phyloP scores from a whole-genome alignment of 305 asterid species.

The Solanum aculeatissimum region DNA sequence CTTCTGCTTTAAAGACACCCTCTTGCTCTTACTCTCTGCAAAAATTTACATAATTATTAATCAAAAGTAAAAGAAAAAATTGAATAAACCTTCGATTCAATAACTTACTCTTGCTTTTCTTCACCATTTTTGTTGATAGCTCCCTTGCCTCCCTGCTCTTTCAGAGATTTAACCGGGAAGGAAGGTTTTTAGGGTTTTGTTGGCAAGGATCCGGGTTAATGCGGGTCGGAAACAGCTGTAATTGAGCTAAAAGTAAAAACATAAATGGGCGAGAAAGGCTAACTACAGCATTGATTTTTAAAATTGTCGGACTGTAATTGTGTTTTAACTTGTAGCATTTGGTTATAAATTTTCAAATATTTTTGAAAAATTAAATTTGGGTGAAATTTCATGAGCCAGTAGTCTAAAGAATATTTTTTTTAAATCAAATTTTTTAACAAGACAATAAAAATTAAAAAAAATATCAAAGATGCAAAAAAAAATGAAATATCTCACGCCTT shows the following conservation, averaged over 20 bases:
- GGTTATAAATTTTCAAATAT: not conserved
- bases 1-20: slow-evolving; percentile 73
- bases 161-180: not conserved
- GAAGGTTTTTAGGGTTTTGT: not conserved
- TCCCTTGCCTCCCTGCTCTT: not conserved
- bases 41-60: not conserved
- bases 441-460: too few species aligned
- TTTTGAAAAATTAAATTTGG: not conserved
- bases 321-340: not conserved
- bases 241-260: too few species aligned
- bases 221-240: too few species aligned
- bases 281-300: not conserved
- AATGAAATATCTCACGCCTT: too few species aligned
- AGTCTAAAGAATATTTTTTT: too few species aligned
- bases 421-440: too few species aligned
- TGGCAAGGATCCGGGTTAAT: not conserved
- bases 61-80: not conserved
- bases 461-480: too few species aligned
- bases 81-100: not conserved
- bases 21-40: slow-evolving; percentile 79
- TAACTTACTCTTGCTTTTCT: slow-evolving; percentile 25
- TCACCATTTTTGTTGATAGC: slow-evolving; percentile 7
- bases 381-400: not conserved
- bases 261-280: too few species aligned
- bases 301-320: not conserved